phyloP scores from a whole-genome alignment of 345 rosid genomes.

The Eutrema heterophyllum region DNA sequence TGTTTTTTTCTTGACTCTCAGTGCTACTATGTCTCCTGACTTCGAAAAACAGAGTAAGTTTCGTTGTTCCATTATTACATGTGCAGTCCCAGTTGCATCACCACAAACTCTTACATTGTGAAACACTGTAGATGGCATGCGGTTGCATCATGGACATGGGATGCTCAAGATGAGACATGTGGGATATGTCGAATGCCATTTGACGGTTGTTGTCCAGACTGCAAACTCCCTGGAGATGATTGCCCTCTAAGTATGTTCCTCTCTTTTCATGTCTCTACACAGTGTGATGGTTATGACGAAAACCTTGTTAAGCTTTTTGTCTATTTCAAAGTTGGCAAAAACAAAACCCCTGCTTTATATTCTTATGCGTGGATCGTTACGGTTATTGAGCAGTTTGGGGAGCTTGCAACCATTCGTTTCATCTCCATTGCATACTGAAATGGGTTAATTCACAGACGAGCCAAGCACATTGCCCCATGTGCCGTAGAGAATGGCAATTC shows the following conservation, averaged over 20 bases:
- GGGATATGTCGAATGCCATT: conserved; percentile 98
- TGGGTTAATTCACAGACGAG: conserved; percentile 94
- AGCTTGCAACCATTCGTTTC: conserved; percentile 73
- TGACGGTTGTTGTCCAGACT: conserved; percentile 97
- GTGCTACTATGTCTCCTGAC: neutral
- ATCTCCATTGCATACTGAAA: conserved; percentile 94
- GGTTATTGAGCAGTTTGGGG: conserved; percentile 55
- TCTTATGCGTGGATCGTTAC: neutral
- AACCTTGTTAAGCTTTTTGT: neutral
- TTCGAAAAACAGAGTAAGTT: conserved; percentile 1
- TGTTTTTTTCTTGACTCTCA: neutral
- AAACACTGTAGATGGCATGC: conserved; percentile 77
- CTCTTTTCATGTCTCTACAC: neutral
- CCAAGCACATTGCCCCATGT: conserved; percentile 96
- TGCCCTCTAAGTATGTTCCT: conserved; percentile 72
- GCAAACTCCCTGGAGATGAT: conserved; percentile 97
- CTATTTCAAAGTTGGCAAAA: neutral
- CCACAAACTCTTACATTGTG: neutral
- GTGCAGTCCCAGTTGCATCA: neutral
- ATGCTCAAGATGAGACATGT: conserved; percentile 95
- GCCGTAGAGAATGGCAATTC: conserved; percentile 83
- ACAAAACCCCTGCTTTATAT: neutral
- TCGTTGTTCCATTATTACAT: neutral
- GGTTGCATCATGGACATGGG: conserved; percentile 98
- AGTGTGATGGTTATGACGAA: neutral